Conservation (phyloP, 2,329 filamentous ascomycete genomes). For the Trichoderma polysporum region DNA sequence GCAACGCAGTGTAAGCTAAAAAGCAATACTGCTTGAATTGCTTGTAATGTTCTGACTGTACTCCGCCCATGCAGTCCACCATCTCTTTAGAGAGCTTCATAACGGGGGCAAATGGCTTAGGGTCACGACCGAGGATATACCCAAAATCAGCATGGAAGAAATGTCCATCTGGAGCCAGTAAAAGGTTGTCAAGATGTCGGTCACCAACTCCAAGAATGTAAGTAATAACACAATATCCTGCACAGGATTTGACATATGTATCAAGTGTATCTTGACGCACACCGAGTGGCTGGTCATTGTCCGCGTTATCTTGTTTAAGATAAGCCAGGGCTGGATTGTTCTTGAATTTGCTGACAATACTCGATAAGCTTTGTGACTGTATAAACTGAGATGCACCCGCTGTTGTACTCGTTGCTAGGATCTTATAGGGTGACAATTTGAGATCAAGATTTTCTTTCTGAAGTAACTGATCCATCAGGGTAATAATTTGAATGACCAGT, state of each 20-base stretch:
- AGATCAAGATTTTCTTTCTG: slow-evolving; percentile 96
- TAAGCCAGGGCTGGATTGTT: slow-evolving; percentile 74
- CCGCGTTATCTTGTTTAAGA: slow-evolving; percentile 84
- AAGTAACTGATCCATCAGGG: slow-evolving; percentile 92
- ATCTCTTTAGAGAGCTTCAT: slow-evolving; percentile 98
- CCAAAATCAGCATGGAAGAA: slow-evolving; percentile 99
- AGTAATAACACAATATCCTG: slow-evolving; percentile 97
- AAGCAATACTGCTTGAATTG: slow-evolving; percentile 96
- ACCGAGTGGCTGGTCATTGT: slow-evolving; percentile 75
- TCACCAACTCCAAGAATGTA: slow-evolving; percentile 97
- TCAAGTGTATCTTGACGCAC: slow-evolving; percentile 92
- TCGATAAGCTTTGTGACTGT: slow-evolving; percentile 78
- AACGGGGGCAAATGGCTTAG: slow-evolving; percentile 92
- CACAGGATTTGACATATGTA: slow-evolving; percentile 92
- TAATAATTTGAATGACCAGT: slow-evolving; percentile 94
- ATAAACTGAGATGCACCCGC: slow-evolving; percentile 94
- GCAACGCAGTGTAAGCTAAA: slow-evolving; percentile 85
- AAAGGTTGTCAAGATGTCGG: slow-evolving; percentile 90
- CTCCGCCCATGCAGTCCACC: slow-evolving; percentile 97
- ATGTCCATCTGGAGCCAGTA: slow-evolving; percentile 84
- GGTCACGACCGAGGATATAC: slow-evolving; percentile 94
- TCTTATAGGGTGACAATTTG: slow-evolving; percentile 93
- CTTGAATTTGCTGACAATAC: slow-evolving; percentile 80
- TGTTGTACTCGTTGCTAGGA: slow-evolving; percentile 85
- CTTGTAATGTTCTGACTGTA: slow-evolving; percentile 74